Evolutionary conservation across 2,329 filamentous ascomycete species (phyloP).

Genomic region (Monosporascus sp.): DNA sequence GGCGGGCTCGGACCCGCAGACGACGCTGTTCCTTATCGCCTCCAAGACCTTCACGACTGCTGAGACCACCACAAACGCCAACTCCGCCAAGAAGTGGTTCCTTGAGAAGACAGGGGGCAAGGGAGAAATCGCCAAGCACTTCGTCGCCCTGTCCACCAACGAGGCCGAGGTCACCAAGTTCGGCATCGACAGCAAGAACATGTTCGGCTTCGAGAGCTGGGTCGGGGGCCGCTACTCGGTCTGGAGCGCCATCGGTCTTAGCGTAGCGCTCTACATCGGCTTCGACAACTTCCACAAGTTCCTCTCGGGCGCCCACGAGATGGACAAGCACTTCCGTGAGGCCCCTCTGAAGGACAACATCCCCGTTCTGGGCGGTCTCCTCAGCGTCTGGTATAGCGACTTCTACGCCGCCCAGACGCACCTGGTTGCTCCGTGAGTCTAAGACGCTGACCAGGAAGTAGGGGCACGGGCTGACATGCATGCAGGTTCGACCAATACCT

Average conservation of each 20-base stretch:
- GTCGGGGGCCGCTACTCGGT: conserved; percentile 97
- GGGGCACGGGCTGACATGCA: not conserved
- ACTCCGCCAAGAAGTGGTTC: conserved; percentile 97
- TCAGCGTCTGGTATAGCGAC: conserved; percentile 98
- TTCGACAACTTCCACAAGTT: conserved; percentile 98
- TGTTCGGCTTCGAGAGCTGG: conserved; percentile 99
- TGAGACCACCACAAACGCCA: conserved; percentile 95
- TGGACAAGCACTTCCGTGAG: conserved; percentile 97
- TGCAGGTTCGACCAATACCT: conserved; percentile 93
- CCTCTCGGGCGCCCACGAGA: conserved; percentile 87
- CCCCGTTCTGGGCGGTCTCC: conserved; percentile 80
- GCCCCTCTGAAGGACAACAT: conserved; percentile 93
- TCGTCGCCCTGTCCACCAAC: conserved; percentile 96
- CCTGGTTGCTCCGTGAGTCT: conserved; percentile 81
- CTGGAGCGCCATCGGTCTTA: conserved; percentile 96
- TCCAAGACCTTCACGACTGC: conserved; percentile 99
- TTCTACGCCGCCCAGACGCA: conserved; percentile 98
- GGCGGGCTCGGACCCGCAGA: conserved; percentile 84
- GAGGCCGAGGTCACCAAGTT: conserved; percentile 95
- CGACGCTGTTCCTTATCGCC: conserved; percentile 95
- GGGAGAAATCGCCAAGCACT: conserved; percentile 95
- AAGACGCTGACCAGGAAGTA: not conserved
- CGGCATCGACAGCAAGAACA: conserved; percentile 97
- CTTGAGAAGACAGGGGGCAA: conserved; percentile 70
- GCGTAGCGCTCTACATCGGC: conserved; percentile 90